Conservation (phyloP, 768 basidiomycete species). For the Trametes coccinea region DNA sequence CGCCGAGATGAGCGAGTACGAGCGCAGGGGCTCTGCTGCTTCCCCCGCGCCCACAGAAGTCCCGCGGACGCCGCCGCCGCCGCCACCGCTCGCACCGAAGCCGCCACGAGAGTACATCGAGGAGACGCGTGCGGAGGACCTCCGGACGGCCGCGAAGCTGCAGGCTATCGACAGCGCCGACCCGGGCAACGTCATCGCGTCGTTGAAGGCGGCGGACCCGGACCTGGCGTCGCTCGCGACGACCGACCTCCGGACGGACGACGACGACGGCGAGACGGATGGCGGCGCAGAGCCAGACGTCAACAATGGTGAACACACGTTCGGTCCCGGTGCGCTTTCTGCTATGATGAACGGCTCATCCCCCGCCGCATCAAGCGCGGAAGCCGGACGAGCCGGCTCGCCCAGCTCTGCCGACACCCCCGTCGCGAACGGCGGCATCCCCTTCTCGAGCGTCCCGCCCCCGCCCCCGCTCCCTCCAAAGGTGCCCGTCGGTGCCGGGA, state of each 20-base stretch:
- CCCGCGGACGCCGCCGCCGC: constrained; percentile 38
- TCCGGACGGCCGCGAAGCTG: constrained; percentile 46
- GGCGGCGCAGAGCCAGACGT: constrained; percentile 4
- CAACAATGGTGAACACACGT: constrained; percentile 18
- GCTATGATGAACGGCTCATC: constrained; percentile 6
- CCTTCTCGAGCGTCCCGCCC: constrained; percentile 1
- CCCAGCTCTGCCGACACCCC: neutral
- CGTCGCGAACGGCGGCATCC: constrained; percentile 4
- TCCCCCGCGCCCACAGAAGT: constrained; percentile 4
- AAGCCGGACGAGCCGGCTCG: neutral
- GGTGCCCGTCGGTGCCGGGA: constrained; percentile 16
- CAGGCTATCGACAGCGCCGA: constrained; percentile 28
- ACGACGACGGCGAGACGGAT: constrained; percentile 3
- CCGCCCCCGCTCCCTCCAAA: constrained; percentile 29
- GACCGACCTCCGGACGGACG: neutral
- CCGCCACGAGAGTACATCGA: constrained; percentile 81
- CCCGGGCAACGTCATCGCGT: constrained; percentile 30
- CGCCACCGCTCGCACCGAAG: constrained; percentile 73
- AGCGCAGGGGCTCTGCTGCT: neutral
- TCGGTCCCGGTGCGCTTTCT: constrained; percentile 25
- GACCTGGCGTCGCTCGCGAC: constrained; percentile 15
- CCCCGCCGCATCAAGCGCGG: neutral
- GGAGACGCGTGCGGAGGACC: constrained; percentile 77
- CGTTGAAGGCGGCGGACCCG: constrained; percentile 10
- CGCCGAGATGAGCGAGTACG: neutral